Conservation (phyloP, 2,329 filamentous ascomycete species). For the Metarhizium anisopliae region DNA sequence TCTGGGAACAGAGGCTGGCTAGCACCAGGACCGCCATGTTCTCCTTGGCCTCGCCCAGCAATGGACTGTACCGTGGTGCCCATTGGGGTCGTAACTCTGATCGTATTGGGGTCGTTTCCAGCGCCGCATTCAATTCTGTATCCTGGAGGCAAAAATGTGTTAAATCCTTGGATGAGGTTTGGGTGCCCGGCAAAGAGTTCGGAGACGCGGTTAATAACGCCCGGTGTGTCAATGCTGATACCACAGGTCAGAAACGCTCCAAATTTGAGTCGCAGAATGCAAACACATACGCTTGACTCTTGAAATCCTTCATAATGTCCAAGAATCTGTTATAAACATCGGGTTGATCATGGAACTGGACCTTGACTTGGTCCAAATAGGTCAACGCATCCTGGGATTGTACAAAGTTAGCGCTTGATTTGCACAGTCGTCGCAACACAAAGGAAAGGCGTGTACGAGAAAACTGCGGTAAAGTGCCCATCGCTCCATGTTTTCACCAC, state of each 20-base stretch:
- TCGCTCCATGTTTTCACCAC: slow-evolving; percentile 10
- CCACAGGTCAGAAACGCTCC: slow-evolving; percentile 56
- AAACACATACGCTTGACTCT: slow-evolving; percentile 75
- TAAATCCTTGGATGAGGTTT: slow-evolving; percentile 93
- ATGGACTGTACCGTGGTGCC: slow-evolving; percentile 94
- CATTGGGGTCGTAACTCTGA: slow-evolving; percentile 92
- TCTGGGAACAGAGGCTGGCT: slow-evolving; percentile 38
- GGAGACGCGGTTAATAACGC: slow-evolving; percentile 93
- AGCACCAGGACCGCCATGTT: slow-evolving; percentile 25
- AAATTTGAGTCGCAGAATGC: slow-evolving; percentile 41
- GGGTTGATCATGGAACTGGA: slow-evolving; percentile 92
- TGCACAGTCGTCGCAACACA: not conserved
- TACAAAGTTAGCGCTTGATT: not conserved
- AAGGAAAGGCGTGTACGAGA: slow-evolving; percentile 14
- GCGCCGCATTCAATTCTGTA: slow-evolving; percentile 95
- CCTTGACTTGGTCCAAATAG: slow-evolving; percentile 96
- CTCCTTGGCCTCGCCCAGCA: slow-evolving; percentile 42
- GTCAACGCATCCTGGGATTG: slow-evolving; percentile 62
- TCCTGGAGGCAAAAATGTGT: slow-evolving; percentile 90
- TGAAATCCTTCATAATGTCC: slow-evolving; percentile 99
- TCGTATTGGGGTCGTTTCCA: slow-evolving; percentile 89
- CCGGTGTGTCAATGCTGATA: slow-evolving; percentile 81
- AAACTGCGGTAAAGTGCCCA: slow-evolving; percentile 15
- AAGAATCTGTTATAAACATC: slow-evolving; percentile 96
- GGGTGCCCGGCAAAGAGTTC: slow-evolving; percentile 93